Conservation (phyloP, 108 stramenopile species). For the Aurantiochytrium sp. region DNA sequence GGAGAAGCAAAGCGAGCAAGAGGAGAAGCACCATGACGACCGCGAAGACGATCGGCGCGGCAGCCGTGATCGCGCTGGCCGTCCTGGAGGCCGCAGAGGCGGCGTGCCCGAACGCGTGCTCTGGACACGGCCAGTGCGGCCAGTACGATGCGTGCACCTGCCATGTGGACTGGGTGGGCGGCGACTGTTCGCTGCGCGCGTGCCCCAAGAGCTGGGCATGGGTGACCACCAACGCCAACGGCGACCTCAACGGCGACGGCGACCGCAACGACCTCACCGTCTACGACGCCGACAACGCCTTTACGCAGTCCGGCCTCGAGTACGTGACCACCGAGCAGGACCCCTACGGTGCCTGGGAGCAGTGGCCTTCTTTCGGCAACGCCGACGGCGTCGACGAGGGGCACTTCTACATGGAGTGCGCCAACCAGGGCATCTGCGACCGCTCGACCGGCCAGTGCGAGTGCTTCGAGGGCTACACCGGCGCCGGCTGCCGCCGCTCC, state of each 20-base stretch:
- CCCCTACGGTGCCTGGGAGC: neutral
- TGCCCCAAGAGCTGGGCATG: slow-evolving; percentile 46
- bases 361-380: neutral
- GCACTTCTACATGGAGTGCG: slow-evolving; percentile 71
- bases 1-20: no score
- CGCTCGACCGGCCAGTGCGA: slow-evolving; percentile 64
- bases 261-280: slow-evolving; percentile 36
- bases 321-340: neutral
- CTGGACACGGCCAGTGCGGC: slow-evolving; percentile 61
- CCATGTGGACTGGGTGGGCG: slow-evolving; percentile 72
- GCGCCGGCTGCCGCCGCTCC: slow-evolving; percentile 70
- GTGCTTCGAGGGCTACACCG: slow-evolving; percentile 76
- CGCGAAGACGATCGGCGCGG: neutral
- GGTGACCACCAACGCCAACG: slow-evolving; percentile 8
- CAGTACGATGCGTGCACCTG: slow-evolving; percentile 66
- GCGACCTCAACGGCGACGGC: slow-evolving; percentile 33
- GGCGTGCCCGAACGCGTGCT: slow-evolving; percentile 64
- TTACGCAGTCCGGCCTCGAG: neutral
- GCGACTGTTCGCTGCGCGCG: slow-evolving; percentile 69
- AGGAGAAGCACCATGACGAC: neutral
- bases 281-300: slow-evolving; percentile 20
- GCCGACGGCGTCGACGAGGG: slow-evolving; percentile 35
- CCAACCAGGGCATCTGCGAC: slow-evolving; percentile 75
- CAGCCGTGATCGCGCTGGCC: neutral
- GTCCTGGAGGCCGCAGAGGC: neutral